Evolutionary conservation across 805 yeast species (phyloP).

Genomic region (Wickerhamiella bombiphila): DNA sequence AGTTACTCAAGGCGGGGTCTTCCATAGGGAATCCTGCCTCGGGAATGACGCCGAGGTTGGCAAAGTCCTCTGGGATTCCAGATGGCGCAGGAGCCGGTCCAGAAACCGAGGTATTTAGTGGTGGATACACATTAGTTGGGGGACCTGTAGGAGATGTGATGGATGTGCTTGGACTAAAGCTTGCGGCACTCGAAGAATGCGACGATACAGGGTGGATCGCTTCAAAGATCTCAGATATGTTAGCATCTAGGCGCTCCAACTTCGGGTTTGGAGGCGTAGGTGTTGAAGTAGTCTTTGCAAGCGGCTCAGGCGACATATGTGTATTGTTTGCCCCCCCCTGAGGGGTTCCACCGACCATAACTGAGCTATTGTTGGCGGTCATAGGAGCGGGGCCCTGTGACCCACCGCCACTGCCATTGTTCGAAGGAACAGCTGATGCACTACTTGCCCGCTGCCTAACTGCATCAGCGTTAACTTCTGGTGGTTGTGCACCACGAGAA

Average conservation of each 20-base stretch:
- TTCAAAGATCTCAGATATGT: slow-evolving; percentile 1
- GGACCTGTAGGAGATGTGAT: background rate
- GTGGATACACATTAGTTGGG: background rate
- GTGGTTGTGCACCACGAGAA: background rate
- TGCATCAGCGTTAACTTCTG: no score
- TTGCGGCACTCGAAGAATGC: background rate
- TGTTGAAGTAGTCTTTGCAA: no score
- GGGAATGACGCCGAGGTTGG: background rate
- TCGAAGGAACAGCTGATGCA: background rate
- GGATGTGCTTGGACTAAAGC: background rate
- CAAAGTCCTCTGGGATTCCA: background rate
- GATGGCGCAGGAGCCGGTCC: background rate
- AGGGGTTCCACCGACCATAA: no score
- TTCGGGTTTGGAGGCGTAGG: no score
- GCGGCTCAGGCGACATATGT: no score
- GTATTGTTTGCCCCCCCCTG: no score
- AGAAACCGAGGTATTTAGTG: background rate
- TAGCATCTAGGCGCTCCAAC: slow-evolving; percentile 2
- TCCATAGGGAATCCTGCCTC: background rate
- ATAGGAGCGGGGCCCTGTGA: background rate
- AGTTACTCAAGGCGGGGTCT: background rate
- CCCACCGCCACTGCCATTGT: background rate
- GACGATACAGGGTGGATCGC: background rate
- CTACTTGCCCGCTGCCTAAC: background rate
- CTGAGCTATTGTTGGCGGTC: no score